Conservation (phyloP, 768 basidiomycete genomes). For the Pulveroboletus sp. region DNA sequence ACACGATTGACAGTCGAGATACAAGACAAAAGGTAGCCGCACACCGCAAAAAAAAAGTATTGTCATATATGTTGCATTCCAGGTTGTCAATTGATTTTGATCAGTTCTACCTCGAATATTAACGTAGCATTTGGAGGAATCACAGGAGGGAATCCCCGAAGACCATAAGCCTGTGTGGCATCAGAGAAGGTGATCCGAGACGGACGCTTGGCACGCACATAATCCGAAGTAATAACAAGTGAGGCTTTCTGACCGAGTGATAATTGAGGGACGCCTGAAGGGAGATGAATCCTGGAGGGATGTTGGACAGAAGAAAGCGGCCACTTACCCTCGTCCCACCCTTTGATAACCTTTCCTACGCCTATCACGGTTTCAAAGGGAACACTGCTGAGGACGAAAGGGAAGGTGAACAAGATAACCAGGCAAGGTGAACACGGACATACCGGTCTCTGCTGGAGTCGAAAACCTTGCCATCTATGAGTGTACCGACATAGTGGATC, state of each 20-base stretch:
- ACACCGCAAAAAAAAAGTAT: conserved; percentile 2
- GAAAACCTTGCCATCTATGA: conserved; percentile 57
- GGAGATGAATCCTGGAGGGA: background rate
- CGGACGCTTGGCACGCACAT: conserved; percentile 43
- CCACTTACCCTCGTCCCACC: conserved; percentile 82
- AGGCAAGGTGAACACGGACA: conserved; percentile 11
- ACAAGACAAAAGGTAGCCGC: conserved; percentile 24
- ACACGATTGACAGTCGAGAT: conserved; percentile 19
- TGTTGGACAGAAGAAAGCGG: background rate
- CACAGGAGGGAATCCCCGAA: conserved; percentile 69
- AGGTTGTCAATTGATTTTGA: conserved; percentile 53
- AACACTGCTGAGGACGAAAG: conserved; percentile 35
- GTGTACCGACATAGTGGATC: conserved; percentile 79
- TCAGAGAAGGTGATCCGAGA: conserved; percentile 1
- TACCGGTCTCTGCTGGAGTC: conserved; percentile 79
- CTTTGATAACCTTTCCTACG: conserved; percentile 77
- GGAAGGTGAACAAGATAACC: conserved; percentile 1
- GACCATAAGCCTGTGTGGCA: conserved; percentile 58
- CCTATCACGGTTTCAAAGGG: conserved; percentile 75
- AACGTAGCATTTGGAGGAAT: conserved; percentile 75
- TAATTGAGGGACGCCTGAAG: conserved; percentile 66
- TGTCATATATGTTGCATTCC: conserved; percentile 19
- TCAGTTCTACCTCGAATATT: conserved; percentile 78
- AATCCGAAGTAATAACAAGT: conserved; percentile 69
- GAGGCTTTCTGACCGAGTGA: conserved; percentile 72